These are phyloP conservation scores for Plasmodium gaboni DNA, from an alignment of 169 alveolate genomes.

Conservation along the genomic window DNA sequence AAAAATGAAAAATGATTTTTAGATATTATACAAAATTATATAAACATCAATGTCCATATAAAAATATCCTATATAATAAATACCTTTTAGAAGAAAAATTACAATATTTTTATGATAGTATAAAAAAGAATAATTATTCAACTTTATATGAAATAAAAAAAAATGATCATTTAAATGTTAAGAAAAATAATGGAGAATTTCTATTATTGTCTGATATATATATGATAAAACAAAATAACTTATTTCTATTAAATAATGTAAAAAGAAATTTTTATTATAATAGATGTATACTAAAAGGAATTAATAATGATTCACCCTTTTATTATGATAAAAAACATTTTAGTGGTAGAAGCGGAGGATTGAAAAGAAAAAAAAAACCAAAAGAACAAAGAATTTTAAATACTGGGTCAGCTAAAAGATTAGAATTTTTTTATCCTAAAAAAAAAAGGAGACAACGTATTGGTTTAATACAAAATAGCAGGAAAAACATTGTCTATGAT, in stretches of 20 bases:
- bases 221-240: neutral
- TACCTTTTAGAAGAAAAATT: slow-evolving; percentile 15
- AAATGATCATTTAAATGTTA: neutral
- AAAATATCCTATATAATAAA: slow-evolving; percentile 19
- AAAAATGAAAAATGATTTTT: slow-evolving; percentile 38
- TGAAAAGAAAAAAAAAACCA: slow-evolving; percentile 81
- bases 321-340: slow-evolving; percentile 55
- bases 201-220: neutral
- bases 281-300: neutral
- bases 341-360: slow-evolving; percentile 85
- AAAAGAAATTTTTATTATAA: slow-evolving; percentile 3
- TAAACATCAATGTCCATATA: slow-evolving; percentile 15
- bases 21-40: slow-evolving; percentile 19
- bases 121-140: neutral
- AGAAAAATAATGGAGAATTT: neutral
- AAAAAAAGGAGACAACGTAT: slow-evolving; percentile 79
- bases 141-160: slow-evolving; percentile 8
- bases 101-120: neutral
- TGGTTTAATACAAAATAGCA: slow-evolving; percentile 82
- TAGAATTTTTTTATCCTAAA: slow-evolving; percentile 85
- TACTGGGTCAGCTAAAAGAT: slow-evolving; percentile 79
- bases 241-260: neutral
- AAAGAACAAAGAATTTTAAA: slow-evolving; percentile 81
- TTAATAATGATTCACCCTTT: neutral
- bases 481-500: slow-evolving; percentile 84